phyloP scores from a whole-genome alignment of 2,329 filamentous ascomycete species.

The Grosmannia clavigera region DNA sequence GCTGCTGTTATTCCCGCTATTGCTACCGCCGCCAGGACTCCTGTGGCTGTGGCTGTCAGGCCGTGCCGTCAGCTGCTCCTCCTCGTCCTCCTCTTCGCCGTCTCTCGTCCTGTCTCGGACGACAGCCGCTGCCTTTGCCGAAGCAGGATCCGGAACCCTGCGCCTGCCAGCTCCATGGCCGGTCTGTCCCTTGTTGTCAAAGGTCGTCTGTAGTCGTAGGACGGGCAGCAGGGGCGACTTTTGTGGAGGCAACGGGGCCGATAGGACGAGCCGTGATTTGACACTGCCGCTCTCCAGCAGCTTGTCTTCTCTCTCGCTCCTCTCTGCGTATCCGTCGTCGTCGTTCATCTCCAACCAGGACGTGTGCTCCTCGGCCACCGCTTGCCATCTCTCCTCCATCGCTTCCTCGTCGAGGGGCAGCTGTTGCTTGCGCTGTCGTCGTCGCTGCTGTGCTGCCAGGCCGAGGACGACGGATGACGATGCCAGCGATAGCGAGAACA shows the following conservation, averaged over 20 bases:
- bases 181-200: constrained; percentile 14
- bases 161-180: neutral
- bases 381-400: neutral
- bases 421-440: neutral
- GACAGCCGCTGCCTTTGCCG: neutral
- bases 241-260: neutral
- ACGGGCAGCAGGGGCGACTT: constrained; percentile 11
- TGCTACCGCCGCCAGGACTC: neutral
- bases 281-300: neutral
- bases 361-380: neutral
- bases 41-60: constrained; percentile 19
- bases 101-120: neutral
- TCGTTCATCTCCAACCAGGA: neutral
- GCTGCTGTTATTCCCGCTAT: neutral
- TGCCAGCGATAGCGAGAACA: neutral
- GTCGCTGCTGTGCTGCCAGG: neutral
- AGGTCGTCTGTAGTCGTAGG: constrained; percentile 33
- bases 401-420: neutral
- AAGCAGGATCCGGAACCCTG: neutral
- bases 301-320: neutral
- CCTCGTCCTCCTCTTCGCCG: constrained; percentile 15
- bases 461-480: neutral
- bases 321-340: neutral
- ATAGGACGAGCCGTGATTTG: neutral
- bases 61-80: constrained; percentile 25